Evolutionary conservation across 192 early-diverging fungal species (phyloP).

Genomic region (Spizellomyces sp.): DNA sequence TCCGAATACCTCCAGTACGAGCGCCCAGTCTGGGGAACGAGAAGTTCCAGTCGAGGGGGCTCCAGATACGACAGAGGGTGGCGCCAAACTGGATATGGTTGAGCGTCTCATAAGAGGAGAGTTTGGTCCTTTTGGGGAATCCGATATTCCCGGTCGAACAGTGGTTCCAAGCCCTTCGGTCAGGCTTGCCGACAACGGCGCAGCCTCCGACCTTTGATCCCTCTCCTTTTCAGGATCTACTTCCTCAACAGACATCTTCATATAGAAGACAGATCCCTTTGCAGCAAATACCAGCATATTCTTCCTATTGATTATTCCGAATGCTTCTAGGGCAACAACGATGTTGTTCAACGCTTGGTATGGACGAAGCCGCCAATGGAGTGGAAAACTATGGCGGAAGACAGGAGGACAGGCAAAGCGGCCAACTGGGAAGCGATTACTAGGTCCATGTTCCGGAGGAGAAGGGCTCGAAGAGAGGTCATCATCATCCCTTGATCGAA

Average conservation of each 20-base stretch:
- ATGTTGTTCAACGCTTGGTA: slow-evolving; percentile 64
- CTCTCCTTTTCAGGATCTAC: slow-evolving; percentile 23
- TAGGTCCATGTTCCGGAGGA: slow-evolving; percentile 19
- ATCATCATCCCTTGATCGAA: slow-evolving; percentile 52
- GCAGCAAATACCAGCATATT: slow-evolving; percentile 72
- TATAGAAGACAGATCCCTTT: slow-evolving; percentile 54
- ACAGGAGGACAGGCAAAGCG: slow-evolving; percentile 74
- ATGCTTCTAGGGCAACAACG: slow-evolving; percentile 53
- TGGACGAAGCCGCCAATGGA: slow-evolving; percentile 77
- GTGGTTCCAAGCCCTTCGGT: background rate
- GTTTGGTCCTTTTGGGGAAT: slow-evolving; percentile 3
- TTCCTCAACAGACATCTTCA: slow-evolving; percentile 30
- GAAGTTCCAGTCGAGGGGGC: background rate
- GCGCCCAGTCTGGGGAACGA: slow-evolving; percentile 32
- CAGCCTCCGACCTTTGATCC: background rate
- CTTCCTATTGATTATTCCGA: slow-evolving; percentile 72
- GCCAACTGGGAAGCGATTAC: slow-evolving; percentile 41
- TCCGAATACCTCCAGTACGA: slow-evolving; percentile 74
- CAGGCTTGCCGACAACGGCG: background rate
- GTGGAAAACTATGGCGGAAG: slow-evolving; percentile 61
- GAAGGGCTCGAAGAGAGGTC: slow-evolving; percentile 31
- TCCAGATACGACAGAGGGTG: slow-evolving; percentile 1
- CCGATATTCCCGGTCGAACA: background rate
- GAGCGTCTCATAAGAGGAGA: slow-evolving; percentile 26
- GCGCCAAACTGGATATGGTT: slow-evolving; percentile 27